Base-by-base conservation (phyloP, 352 stramenopile species). In the Elongisporangium undulatum region DNA sequence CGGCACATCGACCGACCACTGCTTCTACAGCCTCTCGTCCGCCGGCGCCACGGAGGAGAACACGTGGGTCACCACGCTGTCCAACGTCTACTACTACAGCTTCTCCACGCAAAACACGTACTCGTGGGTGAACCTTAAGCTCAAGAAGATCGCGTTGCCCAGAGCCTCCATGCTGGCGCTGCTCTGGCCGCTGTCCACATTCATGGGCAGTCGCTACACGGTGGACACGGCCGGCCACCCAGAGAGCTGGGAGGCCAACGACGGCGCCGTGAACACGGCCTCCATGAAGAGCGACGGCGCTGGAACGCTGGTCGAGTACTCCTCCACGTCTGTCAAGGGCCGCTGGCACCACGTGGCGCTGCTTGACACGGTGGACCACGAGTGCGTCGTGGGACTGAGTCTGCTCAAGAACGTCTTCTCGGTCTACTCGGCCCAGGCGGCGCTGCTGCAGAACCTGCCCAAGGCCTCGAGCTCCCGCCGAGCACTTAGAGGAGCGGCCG, bases 31-130 rank as follows among this genome's bases (percentile, higher is more conserved):
- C 26, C 56, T 67, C 29, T 56, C 61, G 21, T 58, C 55, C 3
- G 24, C 55, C 13, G 61, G 61, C 3, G 61, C 61, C 9, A 16
- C 22, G 20, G 54, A 38, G 8, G 61, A 66, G 39, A 66, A 66
- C 51, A 22, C 22, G 16, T 66, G 61, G 61, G 61, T 66, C 29
- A 58, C 19, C 17, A 67, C 62, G 34, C 62, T 67, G 24, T 52
- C 62, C 17, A 60, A n/a, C 38, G n/a, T 67, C 34, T 66, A 66
- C 54, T 66, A 66, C 53, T 66, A 58, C 54, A 66, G 60, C 4
- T 62, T 59, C 53, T 60, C 52, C 26, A 55, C 55, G 21, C 53
- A 51, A 24, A 45, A 62, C 54, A 58, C 60, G 49, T 61, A 29
- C 20, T 29, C 51, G 22, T 26, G 39, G 8, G 20, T 41, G 19